Percentiles rank a stretch among this genome's conserved stretches.
These are phyloP conservation scores for Aspergillus fumigatiaffinis DNA, from an alignment of 2,329 filamentous ascomycete genomes.

Conservation along the genomic window DNA sequence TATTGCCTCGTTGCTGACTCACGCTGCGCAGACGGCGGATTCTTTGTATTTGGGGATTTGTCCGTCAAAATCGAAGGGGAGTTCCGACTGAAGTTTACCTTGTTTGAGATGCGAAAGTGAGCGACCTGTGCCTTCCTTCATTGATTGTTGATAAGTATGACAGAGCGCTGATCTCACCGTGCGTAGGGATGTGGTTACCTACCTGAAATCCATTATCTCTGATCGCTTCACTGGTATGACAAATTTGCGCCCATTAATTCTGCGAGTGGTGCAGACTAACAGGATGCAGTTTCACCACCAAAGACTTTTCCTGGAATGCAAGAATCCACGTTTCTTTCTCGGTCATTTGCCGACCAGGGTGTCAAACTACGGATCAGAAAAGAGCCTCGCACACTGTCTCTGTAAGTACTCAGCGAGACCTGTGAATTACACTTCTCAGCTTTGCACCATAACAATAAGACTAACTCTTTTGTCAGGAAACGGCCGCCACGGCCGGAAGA, in stretches of 20 bases:
- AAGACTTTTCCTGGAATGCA: conserved; percentile 76
- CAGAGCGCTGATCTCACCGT: conserved; percentile 14
- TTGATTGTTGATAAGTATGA: conserved; percentile 5
- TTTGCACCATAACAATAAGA: background rate
- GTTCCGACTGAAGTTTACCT: conserved; percentile 70
- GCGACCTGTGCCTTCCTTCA: conserved; percentile 13
- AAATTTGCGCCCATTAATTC: background rate
- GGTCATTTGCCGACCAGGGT: conserved; percentile 81
- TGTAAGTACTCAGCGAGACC: conserved; percentile 26
- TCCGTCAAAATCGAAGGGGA: conserved; percentile 71
- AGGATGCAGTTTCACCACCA: conserved; percentile 38
- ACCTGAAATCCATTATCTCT: conserved; percentile 55
- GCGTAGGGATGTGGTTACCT: conserved; percentile 43
- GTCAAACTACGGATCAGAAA: conserved; percentile 79
- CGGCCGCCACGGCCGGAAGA: conserved; percentile 38
- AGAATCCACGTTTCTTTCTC: conserved; percentile 76
- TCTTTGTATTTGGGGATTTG: conserved; percentile 88
- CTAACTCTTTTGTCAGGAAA: conserved; percentile 32
- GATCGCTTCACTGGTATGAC: conserved; percentile 63
- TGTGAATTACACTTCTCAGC: background rate
- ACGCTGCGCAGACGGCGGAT: conserved; percentile 61
- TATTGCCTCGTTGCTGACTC: conserved; percentile 4
- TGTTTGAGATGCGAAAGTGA: conserved; percentile 68
- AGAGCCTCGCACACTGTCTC: conserved; percentile 61
- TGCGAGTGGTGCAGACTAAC: conserved; percentile 8